Percentiles rank a stretch among this genome's conserved stretches.
These are phyloP conservation scores for Talaromyces verruculosus DNA, from an alignment of 2,329 filamentous ascomycete species.

Conservation along the genomic window DNA sequence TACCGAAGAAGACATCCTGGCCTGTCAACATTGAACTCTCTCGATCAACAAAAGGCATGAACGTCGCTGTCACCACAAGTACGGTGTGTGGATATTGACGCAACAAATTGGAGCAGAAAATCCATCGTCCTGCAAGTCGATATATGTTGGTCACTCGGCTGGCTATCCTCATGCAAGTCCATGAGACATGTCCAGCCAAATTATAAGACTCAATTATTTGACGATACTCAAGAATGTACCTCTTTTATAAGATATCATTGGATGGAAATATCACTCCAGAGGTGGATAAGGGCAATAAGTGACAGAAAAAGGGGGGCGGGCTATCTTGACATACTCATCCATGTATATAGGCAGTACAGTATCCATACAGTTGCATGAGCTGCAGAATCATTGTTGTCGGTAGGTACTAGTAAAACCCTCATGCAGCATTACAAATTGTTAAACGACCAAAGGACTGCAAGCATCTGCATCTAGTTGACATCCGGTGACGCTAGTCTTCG, in stretches of 20 bases:
- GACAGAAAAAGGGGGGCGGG: not conserved
- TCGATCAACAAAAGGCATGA: conserved; percentile 34
- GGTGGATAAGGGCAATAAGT: not conserved
- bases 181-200: conserved; percentile 11
- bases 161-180: conserved; percentile 3
- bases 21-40: not conserved
- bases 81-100: conserved; percentile 42
- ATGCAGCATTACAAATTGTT: not conserved
- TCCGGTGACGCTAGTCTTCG: not conserved
- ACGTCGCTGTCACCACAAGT: conserved; percentile 36
- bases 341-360: not conserved
- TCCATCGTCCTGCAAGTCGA: not conserved
- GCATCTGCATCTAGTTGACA: not conserved
- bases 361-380: not conserved
- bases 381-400: not conserved
- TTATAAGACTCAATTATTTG: not conserved
- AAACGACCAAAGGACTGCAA: not conserved
- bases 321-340: not conserved
- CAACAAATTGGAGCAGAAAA: conserved; percentile 28
- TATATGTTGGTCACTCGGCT: not conserved
- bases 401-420: not conserved
- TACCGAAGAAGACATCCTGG: not conserved
- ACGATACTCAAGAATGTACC: not conserved
- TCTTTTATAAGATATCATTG: not conserved
- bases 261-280: not conserved